Conservation (phyloP, 371 early-diverging fungal genomes). For the Umbelopsis sp. region DNA sequence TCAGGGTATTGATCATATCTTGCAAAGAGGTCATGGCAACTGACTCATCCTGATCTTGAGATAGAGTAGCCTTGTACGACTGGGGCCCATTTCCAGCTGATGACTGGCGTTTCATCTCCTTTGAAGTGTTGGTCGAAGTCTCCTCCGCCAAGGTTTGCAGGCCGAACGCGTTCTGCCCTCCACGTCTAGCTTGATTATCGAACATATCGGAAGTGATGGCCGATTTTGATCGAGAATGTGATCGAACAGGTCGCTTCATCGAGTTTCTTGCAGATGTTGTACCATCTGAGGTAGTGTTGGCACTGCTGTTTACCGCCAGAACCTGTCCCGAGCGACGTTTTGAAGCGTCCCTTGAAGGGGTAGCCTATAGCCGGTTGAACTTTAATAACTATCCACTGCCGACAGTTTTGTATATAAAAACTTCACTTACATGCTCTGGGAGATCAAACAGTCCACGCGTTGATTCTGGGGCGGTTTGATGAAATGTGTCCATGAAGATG, state of each 20-base stretch:
- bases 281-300: background rate
- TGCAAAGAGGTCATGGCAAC: slow-evolving; percentile 52
- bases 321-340: slow-evolving; percentile 19
- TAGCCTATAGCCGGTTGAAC: background rate
- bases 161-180: slow-evolving; percentile 34
- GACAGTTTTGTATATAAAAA: background rate
- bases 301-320: background rate
- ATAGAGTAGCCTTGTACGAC: background rate
- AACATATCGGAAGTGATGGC: slow-evolving; percentile 43
- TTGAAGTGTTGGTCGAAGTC: slow-evolving; percentile 11
- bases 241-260: slow-evolving; percentile 30
- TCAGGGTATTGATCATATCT: slow-evolving; percentile 59
- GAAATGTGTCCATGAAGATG: slow-evolving; percentile 23
- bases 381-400: background rate
- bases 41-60: slow-evolving; percentile 29
- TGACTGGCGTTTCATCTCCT: slow-evolving; percentile 19
- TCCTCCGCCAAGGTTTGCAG: slow-evolving; percentile 41
- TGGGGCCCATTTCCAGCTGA: slow-evolving; percentile 21
- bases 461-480: slow-evolving; percentile 59
- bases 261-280: slow-evolving; percentile 17
- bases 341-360: slow-evolving; percentile 15
- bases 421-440: slow-evolving; percentile 34
- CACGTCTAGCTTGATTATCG: slow-evolving; percentile 27
- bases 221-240: slow-evolving; percentile 38
- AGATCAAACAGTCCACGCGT: slow-evolving; percentile 56